Evolutionary conservation across 352 stramenopile genomes (phyloP).

Genomic region (Phytophthora parvispora): DNA sequence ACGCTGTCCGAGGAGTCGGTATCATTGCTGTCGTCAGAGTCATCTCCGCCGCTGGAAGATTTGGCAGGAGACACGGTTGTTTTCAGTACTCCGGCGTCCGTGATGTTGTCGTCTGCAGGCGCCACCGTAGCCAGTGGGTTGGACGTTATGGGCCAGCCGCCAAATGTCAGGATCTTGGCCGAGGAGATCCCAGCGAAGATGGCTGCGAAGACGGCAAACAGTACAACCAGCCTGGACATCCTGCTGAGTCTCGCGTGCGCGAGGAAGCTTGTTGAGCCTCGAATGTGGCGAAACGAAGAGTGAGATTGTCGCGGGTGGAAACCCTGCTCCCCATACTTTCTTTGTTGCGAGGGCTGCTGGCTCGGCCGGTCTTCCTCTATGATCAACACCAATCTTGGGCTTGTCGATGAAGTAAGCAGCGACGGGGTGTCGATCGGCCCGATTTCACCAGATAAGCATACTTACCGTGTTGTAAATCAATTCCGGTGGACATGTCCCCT

Average conservation of each 20-base stretch:
- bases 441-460: slow-evolving; percentile 31
- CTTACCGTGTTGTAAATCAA: slow-evolving; percentile 26
- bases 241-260: slow-evolving; percentile 11
- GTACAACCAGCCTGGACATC: slow-evolving; percentile 13
- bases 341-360: slow-evolving; percentile 13
- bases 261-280: slow-evolving; percentile 27
- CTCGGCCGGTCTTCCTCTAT: slow-evolving; percentile 8
- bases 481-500: slow-evolving; percentile 18
- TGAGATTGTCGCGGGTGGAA: slow-evolving; percentile 6
- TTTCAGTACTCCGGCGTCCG: slow-evolving; percentile 3
- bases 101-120: slow-evolving; percentile 4
- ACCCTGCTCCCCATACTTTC: slow-evolving; percentile 16
- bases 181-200: slow-evolving; percentile 13
- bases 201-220: slow-evolving; percentile 13
- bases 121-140: slow-evolving; percentile 12
- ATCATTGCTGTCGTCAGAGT: neutral
- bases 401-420: neutral
- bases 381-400: slow-evolving; percentile 8
- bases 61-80: neutral
- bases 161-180: slow-evolving; percentile 15
- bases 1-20: neutral
- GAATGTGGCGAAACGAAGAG: slow-evolving; percentile 16
- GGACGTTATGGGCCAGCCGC: slow-evolving; percentile 1
- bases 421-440: slow-evolving; percentile 15
- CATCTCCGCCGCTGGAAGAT: neutral